These are phyloP conservation scores for Cryoendolithus antarcticus DNA, from an alignment of 2,329 filamentous ascomycete genomes.

Conservation along the genomic window DNA sequence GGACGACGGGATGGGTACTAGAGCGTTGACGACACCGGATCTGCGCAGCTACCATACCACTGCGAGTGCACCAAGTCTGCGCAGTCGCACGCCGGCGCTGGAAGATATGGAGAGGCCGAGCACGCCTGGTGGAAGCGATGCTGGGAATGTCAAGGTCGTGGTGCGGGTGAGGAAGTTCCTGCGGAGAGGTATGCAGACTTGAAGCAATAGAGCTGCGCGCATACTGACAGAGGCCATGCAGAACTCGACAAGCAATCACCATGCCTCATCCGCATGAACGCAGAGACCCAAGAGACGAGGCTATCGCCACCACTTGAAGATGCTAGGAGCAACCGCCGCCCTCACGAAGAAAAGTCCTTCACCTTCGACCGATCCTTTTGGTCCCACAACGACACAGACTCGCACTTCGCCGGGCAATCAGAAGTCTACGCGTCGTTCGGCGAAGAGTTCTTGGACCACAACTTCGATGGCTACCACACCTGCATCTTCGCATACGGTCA, in stretches of 20 bases:
- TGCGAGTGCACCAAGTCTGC: slow-evolving; percentile 33
- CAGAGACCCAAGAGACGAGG: slow-evolving; percentile 70
- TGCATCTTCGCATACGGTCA: slow-evolving; percentile 81
- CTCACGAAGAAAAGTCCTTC: slow-evolving; percentile 78
- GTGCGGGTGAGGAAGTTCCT: slow-evolving; percentile 37
- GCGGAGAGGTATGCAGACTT: slow-evolving; percentile 28
- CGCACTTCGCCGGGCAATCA: slow-evolving; percentile 82
- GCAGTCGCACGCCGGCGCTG: slow-evolving; percentile 28
- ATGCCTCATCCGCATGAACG: slow-evolving; percentile 89
- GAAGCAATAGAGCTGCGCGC: neutral
- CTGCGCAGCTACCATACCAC: slow-evolving; percentile 16
- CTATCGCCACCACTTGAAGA: slow-evolving; percentile 50
- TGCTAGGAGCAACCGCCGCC: slow-evolving; percentile 50
- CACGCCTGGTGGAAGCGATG: slow-evolving; percentile 28
- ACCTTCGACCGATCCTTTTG: slow-evolving; percentile 98
- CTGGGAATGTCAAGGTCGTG: slow-evolving; percentile 40
- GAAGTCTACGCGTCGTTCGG: slow-evolving; percentile 90
- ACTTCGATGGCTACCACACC: slow-evolving; percentile 97
- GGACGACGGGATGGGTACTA: slow-evolving; percentile 4
- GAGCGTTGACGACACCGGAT: slow-evolving; percentile 5
- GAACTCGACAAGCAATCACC: slow-evolving; percentile 68
- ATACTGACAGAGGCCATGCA: slow-evolving; percentile 30
- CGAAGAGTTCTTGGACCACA: slow-evolving; percentile 96
- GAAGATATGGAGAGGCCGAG: slow-evolving; percentile 18
- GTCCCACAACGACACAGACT: slow-evolving; percentile 70